phyloP scores from a whole-genome alignment of 805 yeast species.

The Cephaloascus fragrans region DNA sequence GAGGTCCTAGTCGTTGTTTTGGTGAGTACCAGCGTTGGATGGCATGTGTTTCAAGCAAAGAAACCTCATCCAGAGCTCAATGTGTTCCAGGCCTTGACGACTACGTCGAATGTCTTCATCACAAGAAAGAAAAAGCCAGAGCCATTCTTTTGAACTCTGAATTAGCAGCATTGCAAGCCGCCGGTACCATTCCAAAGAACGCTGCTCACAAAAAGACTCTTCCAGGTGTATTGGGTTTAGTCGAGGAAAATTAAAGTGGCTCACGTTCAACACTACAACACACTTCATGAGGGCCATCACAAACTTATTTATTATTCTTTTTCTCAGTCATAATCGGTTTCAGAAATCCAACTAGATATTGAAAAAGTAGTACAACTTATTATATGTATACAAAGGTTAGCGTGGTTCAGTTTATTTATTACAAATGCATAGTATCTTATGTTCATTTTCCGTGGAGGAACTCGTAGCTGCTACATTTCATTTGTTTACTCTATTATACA shows the following conservation, averaged over 20 bases:
- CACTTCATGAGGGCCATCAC: neutral
- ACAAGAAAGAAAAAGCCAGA: slow-evolving; percentile 27
- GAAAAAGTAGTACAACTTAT: too few relatives aligned
- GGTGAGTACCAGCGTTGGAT: slow-evolving; percentile 6
- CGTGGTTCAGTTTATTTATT: too few relatives aligned
- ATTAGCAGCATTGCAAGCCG: slow-evolving; percentile 1
- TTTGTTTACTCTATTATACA: too few relatives aligned
- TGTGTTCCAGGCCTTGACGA: slow-evolving; percentile 35
- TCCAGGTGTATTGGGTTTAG: slow-evolving; percentile 8
- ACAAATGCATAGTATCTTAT: too few relatives aligned
- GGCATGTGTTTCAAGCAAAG: slow-evolving; percentile 33
- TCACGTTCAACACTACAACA: neutral
- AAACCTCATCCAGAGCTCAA: slow-evolving; percentile 20
- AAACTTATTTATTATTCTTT: neutral
- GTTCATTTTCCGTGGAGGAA: too few relatives aligned
- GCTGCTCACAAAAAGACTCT: slow-evolving; percentile 3
- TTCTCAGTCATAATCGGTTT: neutral
- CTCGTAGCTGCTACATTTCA: too few relatives aligned
- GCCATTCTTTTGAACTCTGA: slow-evolving; percentile 4
- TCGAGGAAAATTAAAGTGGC: slow-evolving; percentile 4
- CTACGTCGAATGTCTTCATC: slow-evolving; percentile 40
- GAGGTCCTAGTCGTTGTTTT: slow-evolving; percentile 23
- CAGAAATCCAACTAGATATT: neutral
- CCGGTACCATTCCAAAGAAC: slow-evolving; percentile 4
- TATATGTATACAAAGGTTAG: too few relatives aligned